These are phyloP conservation scores for Lentinula sp. DNA, from an alignment of 768 basidiomycete genomes.

Conservation along the genomic window DNA sequence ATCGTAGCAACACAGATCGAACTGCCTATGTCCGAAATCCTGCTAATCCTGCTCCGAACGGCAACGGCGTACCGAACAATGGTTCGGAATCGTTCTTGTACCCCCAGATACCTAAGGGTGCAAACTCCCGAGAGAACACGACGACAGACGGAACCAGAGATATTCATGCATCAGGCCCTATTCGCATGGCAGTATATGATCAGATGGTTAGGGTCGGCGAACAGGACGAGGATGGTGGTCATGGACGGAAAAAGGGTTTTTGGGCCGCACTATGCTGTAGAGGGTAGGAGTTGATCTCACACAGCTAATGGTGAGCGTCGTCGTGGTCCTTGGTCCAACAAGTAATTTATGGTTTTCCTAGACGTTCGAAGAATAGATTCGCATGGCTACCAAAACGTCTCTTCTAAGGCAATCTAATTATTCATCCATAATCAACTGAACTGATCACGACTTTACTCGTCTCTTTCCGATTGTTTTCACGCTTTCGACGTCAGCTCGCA, in stretches of 20 bases:
- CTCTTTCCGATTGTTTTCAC: constrained; percentile 3
- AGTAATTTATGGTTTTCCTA: background rate
- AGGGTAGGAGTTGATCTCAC: constrained; percentile 28
- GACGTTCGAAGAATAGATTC: constrained; percentile 2
- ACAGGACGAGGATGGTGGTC: constrained; percentile 60
- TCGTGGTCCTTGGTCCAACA: background rate
- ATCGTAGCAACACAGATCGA: constrained; percentile 33
- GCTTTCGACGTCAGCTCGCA: constrained; percentile 6
- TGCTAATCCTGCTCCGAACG: constrained; percentile 33
- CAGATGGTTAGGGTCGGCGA: constrained; percentile 54
- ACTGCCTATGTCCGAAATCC: constrained; percentile 54
- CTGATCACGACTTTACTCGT: background rate
- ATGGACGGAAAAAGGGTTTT: constrained; percentile 56
- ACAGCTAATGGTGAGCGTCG: background rate
- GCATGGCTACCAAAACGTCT: constrained; percentile 1
- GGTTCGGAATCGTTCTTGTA: constrained; percentile 69
- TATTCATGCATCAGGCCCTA: constrained; percentile 20
- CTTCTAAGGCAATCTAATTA: background rate
- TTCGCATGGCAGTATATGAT: constrained; percentile 61
- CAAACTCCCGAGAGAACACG: constrained; percentile 47
- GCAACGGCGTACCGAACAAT: constrained; percentile 39
- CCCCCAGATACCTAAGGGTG: constrained; percentile 35
- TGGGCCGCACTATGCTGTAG: constrained; percentile 67
- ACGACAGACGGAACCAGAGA: constrained; percentile 37
- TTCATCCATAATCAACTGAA: background rate